Conservation (phyloP, 2,329 filamentous ascomycete genomes). For the Fusarium circinatum region DNA sequence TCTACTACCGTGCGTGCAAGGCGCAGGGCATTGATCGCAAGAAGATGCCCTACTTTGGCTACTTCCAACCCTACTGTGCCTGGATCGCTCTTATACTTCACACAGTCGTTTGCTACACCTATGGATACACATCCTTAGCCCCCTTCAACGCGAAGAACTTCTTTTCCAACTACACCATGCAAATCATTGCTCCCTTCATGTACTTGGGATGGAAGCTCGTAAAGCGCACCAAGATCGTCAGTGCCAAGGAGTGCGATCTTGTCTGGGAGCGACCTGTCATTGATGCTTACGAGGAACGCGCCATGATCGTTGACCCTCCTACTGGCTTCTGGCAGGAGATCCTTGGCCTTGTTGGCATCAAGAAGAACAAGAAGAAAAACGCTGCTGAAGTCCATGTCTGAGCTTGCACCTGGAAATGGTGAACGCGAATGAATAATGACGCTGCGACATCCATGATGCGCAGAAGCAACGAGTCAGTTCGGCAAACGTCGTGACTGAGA, state of each 20-base stretch:
- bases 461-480: neutral
- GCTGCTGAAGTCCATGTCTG: conserved; percentile 20
- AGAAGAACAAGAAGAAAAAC: conserved; percentile 26
- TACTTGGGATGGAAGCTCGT: conserved; percentile 67
- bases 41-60: conserved; percentile 62
- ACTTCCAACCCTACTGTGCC: conserved; percentile 36
- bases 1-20: conserved; percentile 65
- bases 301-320: conserved; percentile 49
- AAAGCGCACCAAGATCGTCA: conserved; percentile 62
- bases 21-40: conserved; percentile 57
- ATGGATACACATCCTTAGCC: conserved; percentile 62
- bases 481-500: neutral
- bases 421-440: neutral
- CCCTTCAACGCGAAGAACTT: conserved; percentile 59
- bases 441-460: neutral
- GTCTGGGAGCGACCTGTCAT: conserved; percentile 64
- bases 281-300: conserved; percentile 60
- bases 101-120: conserved; percentile 51
- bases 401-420: neutral
- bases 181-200: conserved; percentile 57
- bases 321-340: conserved; percentile 51
- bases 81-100: conserved; percentile 33
- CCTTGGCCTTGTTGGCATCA: conserved; percentile 20
- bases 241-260: conserved; percentile 61
- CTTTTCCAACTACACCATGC: conserved; percentile 61